Evolutionary conservation across 805 yeast species (phyloP).

Genomic region (Kluyveromyces siamensis): DNA sequence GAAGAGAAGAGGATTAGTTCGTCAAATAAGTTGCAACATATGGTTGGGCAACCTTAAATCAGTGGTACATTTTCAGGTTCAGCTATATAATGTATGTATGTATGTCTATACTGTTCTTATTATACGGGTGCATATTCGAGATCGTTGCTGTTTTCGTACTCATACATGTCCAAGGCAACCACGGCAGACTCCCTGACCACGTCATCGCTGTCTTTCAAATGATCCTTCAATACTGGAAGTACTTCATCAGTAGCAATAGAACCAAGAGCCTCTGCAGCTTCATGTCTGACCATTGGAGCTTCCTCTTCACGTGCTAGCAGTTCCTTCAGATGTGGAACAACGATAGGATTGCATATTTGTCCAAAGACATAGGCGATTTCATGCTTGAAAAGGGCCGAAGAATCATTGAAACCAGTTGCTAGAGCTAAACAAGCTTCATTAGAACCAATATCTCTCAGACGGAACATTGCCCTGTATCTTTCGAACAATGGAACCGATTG

Average conservation of each 20-base stretch:
- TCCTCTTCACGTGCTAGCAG: conserved; percentile 69
- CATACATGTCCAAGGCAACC: conserved; percentile 97
- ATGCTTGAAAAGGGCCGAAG: conserved; percentile 91
- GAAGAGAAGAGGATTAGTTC: neutral
- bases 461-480: conserved; percentile 97
- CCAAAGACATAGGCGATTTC: conserved; percentile 98
- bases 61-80: too few species aligned
- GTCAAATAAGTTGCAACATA: too few species aligned
- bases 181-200: conserved; percentile 96
- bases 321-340: conserved; percentile 79
- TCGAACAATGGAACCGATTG: conserved; percentile 75
- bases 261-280: conserved; percentile 98
- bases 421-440: conserved; percentile 89
- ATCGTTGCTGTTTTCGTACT: conserved; percentile 79
- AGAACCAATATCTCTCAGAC: conserved; percentile 89
- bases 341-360: conserved; percentile 86
- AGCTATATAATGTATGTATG: too few species aligned
- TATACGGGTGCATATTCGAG: conserved; percentile 52
- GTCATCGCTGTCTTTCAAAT: conserved; percentile 69
- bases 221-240: conserved; percentile 73
- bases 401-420: conserved; percentile 82
- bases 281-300: conserved; percentile 99
- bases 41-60: too few species aligned
- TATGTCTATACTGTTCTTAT: neutral
- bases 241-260: conserved; percentile 95